Evolutionary conservation across 2,329 filamentous ascomycete genomes (phyloP), one percentile per base, ranked within the genome.

Genomic region (Aspergillus niger): DNA sequence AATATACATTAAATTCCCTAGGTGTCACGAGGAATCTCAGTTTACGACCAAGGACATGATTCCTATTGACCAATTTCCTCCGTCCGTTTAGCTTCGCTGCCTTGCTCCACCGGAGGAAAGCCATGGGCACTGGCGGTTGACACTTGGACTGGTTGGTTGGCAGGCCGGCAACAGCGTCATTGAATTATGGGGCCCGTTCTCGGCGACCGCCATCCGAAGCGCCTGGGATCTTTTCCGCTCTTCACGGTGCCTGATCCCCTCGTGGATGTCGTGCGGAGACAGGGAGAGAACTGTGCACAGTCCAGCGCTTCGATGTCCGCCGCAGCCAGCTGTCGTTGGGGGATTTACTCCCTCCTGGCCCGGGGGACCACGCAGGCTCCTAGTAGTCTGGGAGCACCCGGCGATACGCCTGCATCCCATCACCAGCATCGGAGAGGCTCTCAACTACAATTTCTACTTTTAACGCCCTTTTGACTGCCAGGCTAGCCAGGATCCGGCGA

Each of bases 121-220:
- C 32, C 32, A 36, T 36, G 32, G 13, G 15, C 24, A 8, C 7
- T n/a, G 24, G 44, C 26, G 44, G 22, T 49, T 26, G 44, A 49
- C 44, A 54, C 24, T 39, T 54, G 32, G 32, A 54, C n/a, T 22
- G 49, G 24, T 15, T 36, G 30, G n/a, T 38, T 36, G 30, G 32
- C 49, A 17, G 20, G n/a, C 17, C 28, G 49, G 17, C 49, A 32
- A n/a, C 24, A 17, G 24, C 22, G 38, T 24, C 51, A 61, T 60
- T 57, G 57, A 63, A 55, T 47, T 32, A 54, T 56, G 63, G 64
- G 65, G 65, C 59, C 64, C 56, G 53, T 65, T 63, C 58, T 66
- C 65, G 62, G 65, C 61, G 60, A 55, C 48, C 41, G 24, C 30
- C 58, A 59, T 62, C 59, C 64, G 57, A 63, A 58, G 30, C 60